Evolutionary conservation across 2,329 filamentous ascomycete genomes (phyloP), one percentile per base, ranked within the genome.

Genomic region (Beauveria pseudobassiana): DNA sequence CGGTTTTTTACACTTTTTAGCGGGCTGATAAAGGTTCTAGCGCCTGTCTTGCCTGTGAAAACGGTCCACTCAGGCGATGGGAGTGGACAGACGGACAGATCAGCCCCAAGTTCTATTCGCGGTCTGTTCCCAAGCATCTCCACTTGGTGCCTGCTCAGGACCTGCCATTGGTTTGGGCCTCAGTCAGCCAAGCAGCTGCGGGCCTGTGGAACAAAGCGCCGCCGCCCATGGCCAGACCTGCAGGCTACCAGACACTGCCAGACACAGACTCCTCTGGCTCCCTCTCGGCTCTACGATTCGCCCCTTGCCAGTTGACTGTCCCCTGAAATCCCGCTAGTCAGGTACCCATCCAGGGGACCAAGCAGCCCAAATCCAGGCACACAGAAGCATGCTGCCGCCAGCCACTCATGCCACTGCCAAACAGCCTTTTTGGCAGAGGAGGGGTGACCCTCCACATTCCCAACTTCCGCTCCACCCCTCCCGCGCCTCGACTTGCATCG

Each of bases 271-370:
- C 28, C 28, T 30, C 28, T 10, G 28, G 28, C 8, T 30, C 28
- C 28, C 28, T 30, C 28, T 30, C 28, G 28, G 28, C 9, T 10
- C 28, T 34, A 38, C 34, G 34, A 38, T 38, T 38, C 9, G 1
- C 34, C 34, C 34, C 12, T 14, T 38, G 34, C 34, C 10, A 38
- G 34, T 38, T 38, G 34, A 38, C 34, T 38, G 12, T 54, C 52
- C 52, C 38, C 52, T 54, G 52, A 26, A 43, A n/a, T 54, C 45
- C 28, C 55, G 12, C 55, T 58, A 58, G 55, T 58, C 55, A 58
- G 55, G 55, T 40, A 49, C 55, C 30, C 43, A 48, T 20, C 30
- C 30, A 34, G 30, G 50, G 50, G n/a, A 10, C 30, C 7, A 28
- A 12, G 50, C 26, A 51, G 30, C 50, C 28, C 30, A 22, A 38